These are phyloP conservation scores for Syzygium malaccense DNA, from an alignment of 441 rosid species.

Conservation along the genomic window DNA sequence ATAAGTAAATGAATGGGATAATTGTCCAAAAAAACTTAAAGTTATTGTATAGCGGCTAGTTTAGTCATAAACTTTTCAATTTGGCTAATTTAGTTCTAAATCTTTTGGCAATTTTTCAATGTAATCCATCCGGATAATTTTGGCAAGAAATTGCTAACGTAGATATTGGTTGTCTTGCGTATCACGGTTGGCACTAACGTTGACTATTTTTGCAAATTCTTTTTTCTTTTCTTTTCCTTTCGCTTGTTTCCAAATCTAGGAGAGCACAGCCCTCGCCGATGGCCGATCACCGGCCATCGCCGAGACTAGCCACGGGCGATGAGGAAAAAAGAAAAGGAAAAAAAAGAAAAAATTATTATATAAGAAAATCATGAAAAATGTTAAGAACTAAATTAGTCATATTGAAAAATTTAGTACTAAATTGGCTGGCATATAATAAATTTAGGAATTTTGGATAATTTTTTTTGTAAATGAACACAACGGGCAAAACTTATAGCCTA, in stretches of 20 bases:
- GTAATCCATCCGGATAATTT: neutral
- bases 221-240: neutral
- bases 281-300: neutral
- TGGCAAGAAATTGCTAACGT: no score
- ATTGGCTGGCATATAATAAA: neutral
- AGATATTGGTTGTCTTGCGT: fast-evolving
- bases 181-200: neutral
- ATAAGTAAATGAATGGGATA: neutral
- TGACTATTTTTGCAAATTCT: neutral
- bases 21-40: neutral
- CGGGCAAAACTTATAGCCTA: neutral
- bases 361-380: neutral
- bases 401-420: neutral
- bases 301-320: neutral
- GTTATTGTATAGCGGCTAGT: neutral
- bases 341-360: neutral
- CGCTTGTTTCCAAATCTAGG: neutral
- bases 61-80: neutral
- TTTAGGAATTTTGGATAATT: neutral
- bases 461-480: neutral
- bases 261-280: neutral
- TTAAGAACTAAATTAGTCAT: neutral
- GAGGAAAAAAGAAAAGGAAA: neutral
- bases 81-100: neutral
- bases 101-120: neutral